Evolutionary conservation across 2,329 filamentous ascomycete species (phyloP), one percentile per base, ranked within the genome.

Genomic region (Cladosporium sp.): DNA sequence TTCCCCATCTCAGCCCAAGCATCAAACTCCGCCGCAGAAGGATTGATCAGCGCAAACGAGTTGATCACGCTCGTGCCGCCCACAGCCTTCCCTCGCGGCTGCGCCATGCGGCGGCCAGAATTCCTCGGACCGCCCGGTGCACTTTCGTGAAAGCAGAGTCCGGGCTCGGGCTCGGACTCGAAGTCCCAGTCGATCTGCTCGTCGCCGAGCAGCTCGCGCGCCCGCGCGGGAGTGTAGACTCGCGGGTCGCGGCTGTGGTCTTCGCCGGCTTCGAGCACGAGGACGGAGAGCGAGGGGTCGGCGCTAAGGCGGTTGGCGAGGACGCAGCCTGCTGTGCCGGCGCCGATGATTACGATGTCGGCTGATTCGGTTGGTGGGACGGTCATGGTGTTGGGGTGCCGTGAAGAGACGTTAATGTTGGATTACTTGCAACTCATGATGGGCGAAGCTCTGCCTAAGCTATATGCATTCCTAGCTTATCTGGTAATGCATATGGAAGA

Each of bases 1-100:
- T 64, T 64, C 9, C 64, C 65, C 6, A 66, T 37, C 8, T 59
- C 56, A 3, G 57, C 65, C 70, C 69, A 74, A 7, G 58, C 67
- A 56, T 72, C 63, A 35, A 69, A 68, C 53, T 68, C 59, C 40
- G 56, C 61, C 3, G 34, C 46, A 42, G 45, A 58, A 62, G 71
- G 78, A 64, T 66, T 34, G 46, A 49, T 22, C 5, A 42, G 28
- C 8, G 46, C 37, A 9, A 49, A 49, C 1, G 46, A 49, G 52
- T 74, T 74, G 40, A 74, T 67, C 1, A 66, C 66, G 9, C 63
- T 69, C 18, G 62, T 66, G 2, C 72, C 72, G n/a, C 71, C 71
- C 1, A 74, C 53, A 1, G 63, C 61, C 43, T 65, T 67, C 3
- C 70, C 72, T n/a, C 69, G 59, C 5, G 66, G 63, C 9, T 60